Conservation (phyloP, 805 yeast genomes). For the Lipomyces lipofer region DNA sequence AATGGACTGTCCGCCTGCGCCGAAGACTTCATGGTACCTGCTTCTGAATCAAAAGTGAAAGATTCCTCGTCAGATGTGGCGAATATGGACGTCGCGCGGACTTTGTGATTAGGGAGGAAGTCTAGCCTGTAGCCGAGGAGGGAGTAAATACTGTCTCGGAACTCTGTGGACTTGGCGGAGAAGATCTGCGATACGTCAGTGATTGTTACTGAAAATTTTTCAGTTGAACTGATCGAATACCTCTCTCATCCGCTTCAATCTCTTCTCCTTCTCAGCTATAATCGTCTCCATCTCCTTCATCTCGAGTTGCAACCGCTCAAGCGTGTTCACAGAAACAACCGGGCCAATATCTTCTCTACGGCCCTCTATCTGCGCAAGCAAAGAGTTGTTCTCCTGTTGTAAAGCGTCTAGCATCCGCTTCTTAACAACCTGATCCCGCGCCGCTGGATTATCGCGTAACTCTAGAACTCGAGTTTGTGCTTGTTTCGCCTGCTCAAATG, state of each 20-base stretch:
- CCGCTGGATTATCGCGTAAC: conserved; percentile 64
- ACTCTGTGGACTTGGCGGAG: conserved; percentile 66
- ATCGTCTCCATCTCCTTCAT: conserved; percentile 49
- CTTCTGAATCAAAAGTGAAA: conserved; percentile 57
- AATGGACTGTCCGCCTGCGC: conserved; percentile 39
- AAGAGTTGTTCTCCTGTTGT: conserved; percentile 57
- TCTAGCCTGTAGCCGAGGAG: conserved; percentile 75
- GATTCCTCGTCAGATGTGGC: conserved; percentile 45
- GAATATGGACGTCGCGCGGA: conserved; percentile 55
- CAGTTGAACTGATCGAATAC: conserved; percentile 11
- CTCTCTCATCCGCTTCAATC: conserved; percentile 48
- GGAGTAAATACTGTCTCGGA: conserved; percentile 63
- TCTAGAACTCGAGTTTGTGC: conserved; percentile 56
- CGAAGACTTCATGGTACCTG: conserved; percentile 55
- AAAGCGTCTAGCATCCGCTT: conserved; percentile 53
- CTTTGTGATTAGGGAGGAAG: conserved; percentile 56
- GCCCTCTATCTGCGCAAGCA: conserved; percentile 41
- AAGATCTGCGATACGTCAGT: conserved; percentile 49
- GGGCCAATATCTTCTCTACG: conserved; percentile 33
- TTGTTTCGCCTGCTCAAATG: conserved; percentile 41
- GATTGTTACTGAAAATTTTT: conserved; percentile 37
- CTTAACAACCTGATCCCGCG: conserved; percentile 61
- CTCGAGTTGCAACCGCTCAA: conserved; percentile 62
- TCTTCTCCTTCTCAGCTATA: conserved; percentile 53
- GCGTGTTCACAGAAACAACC: conserved; percentile 59